phyloP scores from a whole-genome alignment of 2,329 filamentous ascomycete species.

The Monosporascus ibericus region DNA sequence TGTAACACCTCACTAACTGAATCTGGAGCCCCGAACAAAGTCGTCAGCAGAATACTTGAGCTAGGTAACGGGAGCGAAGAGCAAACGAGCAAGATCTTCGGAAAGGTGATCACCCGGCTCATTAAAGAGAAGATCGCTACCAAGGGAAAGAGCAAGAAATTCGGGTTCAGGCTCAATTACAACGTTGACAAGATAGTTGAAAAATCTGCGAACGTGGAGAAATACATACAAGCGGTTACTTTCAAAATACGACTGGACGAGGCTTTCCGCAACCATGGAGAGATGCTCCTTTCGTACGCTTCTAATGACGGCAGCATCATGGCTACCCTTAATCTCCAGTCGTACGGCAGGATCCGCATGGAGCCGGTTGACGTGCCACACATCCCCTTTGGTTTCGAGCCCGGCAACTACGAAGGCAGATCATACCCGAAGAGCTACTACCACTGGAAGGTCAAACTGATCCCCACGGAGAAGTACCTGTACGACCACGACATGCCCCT shows the following conservation, averaged over 20 bases:
- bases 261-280: conserved; percentile 35
- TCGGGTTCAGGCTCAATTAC: conserved; percentile 59
- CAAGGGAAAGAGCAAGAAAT: conserved; percentile 51
- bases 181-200: conserved; percentile 50
- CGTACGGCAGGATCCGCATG: conserved; percentile 49
- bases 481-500: conserved; percentile 45
- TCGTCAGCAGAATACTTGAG: conserved; percentile 45
- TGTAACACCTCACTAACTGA: conserved; percentile 42
- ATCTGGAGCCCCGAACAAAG: conserved; percentile 33
- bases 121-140: conserved; percentile 49
- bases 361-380: conserved; percentile 48
- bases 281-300: conserved; percentile 24
- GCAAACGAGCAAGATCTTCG: conserved; percentile 38
- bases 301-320: conserved; percentile 61
- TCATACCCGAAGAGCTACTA: conserved; percentile 61
- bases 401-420: conserved; percentile 65
- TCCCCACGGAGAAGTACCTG: conserved; percentile 53
- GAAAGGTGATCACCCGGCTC: conserved; percentile 42
- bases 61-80: conserved; percentile 36
- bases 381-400: conserved; percentile 65
- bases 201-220: conserved; percentile 47
- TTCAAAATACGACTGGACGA: conserved; percentile 57
- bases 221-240: conserved; percentile 50
- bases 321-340: conserved; percentile 60
- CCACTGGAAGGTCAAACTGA: conserved; percentile 55